These are phyloP conservation scores for Hygrophorus pudorinus DNA, from an alignment of 768 basidiomycete genomes.

Conservation along the genomic window DNA sequence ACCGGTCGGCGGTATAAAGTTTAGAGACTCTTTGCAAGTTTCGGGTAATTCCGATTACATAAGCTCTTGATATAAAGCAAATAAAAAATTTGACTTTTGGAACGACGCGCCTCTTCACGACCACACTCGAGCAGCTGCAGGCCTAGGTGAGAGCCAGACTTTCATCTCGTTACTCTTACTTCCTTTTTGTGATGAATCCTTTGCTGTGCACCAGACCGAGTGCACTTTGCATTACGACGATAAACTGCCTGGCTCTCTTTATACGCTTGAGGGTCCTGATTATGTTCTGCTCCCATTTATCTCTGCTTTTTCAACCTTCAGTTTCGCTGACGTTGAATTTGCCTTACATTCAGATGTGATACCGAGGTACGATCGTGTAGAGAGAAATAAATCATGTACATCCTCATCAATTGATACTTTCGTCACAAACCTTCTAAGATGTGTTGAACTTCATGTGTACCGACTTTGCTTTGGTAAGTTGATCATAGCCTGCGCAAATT, in stretches of 20 bases:
- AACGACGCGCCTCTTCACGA: too few species aligned
- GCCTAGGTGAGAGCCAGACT: too few species aligned
- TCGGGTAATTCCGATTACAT: too few species aligned
- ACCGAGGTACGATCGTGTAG: neutral
- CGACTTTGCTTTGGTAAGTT: conserved; percentile 71
- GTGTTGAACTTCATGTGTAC: conserved; percentile 79
- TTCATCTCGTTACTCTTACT: too few species aligned
- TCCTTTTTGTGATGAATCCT: conserved; percentile 4
- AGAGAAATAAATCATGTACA: neutral
- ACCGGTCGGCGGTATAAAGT: conserved; percentile 71
- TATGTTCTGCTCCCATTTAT: neutral
- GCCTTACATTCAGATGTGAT: neutral
- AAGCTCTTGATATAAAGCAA: too few species aligned
- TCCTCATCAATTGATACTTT: neutral
- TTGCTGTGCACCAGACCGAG: conserved; percentile 6
- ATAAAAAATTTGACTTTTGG: too few species aligned
- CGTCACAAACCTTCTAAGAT: conserved; percentile 9
- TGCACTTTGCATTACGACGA: neutral
- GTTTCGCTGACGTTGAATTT: neutral
- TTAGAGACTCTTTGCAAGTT: too few species aligned
- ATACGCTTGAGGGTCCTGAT: conserved; percentile 4
- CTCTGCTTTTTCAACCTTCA: neutral
- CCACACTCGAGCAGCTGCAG: too few species aligned
- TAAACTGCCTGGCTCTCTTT: conserved; percentile 1
- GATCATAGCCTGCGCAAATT: conserved; percentile 61